Percentiles rank a stretch among this genome's conserved stretches.
Conservation (phyloP, 805 yeast genomes). For the Helenozyma rhizophorensis region DNA sequence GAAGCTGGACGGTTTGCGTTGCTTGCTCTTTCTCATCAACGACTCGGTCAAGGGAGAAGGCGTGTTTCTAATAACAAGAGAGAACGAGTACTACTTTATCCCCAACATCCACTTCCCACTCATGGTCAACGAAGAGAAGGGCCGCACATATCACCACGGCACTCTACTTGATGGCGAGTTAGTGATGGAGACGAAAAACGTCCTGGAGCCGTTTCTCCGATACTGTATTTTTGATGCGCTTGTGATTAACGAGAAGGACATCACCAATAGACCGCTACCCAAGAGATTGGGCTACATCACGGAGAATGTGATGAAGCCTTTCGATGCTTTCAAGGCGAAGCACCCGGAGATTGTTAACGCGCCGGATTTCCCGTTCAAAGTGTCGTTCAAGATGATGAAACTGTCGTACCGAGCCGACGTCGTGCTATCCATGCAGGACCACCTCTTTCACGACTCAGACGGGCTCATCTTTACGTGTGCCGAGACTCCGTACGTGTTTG, state of each 20-base stretch:
- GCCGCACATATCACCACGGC: constrained; percentile 70
- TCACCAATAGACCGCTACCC: constrained; percentile 67
- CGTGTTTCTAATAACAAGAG: constrained; percentile 83
- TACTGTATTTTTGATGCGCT: constrained; percentile 90
- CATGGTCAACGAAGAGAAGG: constrained; percentile 37
- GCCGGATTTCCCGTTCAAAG: constrained; percentile 71
- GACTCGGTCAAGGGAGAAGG: constrained; percentile 81
- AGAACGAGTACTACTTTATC: constrained; percentile 77
- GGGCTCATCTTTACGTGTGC: constrained; percentile 93
- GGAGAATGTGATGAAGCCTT: constrained; percentile 77
- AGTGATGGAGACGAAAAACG: constrained; percentile 68
- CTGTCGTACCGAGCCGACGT: constrained; percentile 72
- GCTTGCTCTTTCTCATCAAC: constrained; percentile 63
- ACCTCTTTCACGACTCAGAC: constrained; percentile 83
- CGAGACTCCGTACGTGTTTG: constrained; percentile 78
- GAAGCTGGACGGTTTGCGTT: constrained; percentile 89
- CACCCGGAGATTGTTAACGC: constrained; percentile 70
- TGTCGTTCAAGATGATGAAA: constrained; percentile 85
- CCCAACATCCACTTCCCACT: constrained; percentile 83
- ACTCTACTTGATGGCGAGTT: constrained; percentile 93
- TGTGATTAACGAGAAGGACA: constrained; percentile 70
- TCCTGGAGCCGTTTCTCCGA: constrained; percentile 47
- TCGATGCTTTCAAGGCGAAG: constrained; percentile 58
- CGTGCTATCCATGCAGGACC: constrained; percentile 66
- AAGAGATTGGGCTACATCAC: constrained; percentile 86